Evolutionary conservation across 768 basidiomycete genomes (phyloP).

Genomic region (Clitopilus hobsonii): DNA sequence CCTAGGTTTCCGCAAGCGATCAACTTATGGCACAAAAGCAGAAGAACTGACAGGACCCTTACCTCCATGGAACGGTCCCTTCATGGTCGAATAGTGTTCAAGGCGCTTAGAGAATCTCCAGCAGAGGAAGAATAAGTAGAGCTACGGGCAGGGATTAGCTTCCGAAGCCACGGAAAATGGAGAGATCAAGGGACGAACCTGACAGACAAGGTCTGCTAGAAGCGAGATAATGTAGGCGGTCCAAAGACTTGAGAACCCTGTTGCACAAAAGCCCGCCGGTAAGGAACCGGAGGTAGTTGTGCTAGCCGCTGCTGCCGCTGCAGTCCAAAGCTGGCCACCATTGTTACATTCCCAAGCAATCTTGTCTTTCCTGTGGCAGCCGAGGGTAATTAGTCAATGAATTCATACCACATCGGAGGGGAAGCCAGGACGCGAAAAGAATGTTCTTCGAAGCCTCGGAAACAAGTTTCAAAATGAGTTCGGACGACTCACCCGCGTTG

Average conservation of each 20-base stretch:
- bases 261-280: conserved; percentile 52
- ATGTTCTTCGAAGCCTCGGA: conserved; percentile 2
- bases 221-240: conserved; percentile 62
- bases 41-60: conserved; percentile 20
- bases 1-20: conserved; percentile 28
- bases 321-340: conserved; percentile 60
- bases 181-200: conserved; percentile 37
- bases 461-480: conserved; percentile 6
- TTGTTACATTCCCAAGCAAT: conserved; percentile 72
- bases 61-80: conserved; percentile 62
- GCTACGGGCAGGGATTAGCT: conserved; percentile 29
- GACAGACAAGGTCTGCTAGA: conserved; percentile 61
- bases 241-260: conserved; percentile 57
- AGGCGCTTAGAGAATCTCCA: conserved; percentile 72
- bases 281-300: conserved; percentile 37
- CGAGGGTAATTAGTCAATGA: conserved; percentile 11
- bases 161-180: conserved; percentile 17
- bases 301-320: conserved; percentile 34
- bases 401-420: conserved; percentile 1
- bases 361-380: conserved; percentile 49
- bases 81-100: conserved; percentile 62
- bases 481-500: conserved; percentile 53
- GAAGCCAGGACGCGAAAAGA: conserved; percentile 3
- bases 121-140: conserved; percentile 73
- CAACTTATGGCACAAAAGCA: conserved; percentile 14